Conservation (phyloP, 192 early-diverging fungal genomes). For the Podila horticola region DNA sequence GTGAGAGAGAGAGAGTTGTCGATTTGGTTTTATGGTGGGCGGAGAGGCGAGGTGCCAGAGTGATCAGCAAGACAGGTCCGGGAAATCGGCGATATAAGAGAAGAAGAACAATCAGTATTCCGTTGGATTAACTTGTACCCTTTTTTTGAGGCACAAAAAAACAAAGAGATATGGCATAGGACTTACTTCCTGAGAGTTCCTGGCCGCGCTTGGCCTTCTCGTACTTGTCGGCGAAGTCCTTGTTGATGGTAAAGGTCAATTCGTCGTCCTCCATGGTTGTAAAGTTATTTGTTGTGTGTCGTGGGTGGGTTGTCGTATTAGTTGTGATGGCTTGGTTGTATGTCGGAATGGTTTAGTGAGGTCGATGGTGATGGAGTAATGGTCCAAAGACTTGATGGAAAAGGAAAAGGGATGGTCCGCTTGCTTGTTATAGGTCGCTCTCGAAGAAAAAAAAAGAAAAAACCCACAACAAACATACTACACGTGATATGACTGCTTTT, state of each 20-base stretch:
- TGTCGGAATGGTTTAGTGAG: not conserved
- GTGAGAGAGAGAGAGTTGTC: no score
- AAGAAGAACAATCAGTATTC: not conserved
- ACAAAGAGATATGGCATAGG: not conserved
- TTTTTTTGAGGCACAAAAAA: no score
- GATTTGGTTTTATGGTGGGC: not conserved
- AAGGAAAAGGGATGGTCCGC: not conserved
- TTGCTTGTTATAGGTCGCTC: not conserved
- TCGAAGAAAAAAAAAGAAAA: constrained; percentile 25
- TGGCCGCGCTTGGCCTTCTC: constrained; percentile 71
- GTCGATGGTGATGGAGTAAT: no score
- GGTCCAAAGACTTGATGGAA: no score
- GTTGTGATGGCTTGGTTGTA: not conserved
- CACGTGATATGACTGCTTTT: constrained; percentile 27
- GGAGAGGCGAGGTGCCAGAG: not conserved
- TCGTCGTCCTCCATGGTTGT: constrained; percentile 34
- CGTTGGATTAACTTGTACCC: no score
- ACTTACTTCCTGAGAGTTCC: constrained; percentile 71
- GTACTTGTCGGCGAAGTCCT: constrained; percentile 71
- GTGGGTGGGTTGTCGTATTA: not conserved
- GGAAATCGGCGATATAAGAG: constrained; percentile 8
- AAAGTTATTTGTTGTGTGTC: not conserved
- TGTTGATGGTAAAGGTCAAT: constrained; percentile 54
- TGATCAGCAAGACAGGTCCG: no score
- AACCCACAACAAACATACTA: not conserved